Base-by-base conservation (phyloP, 2,329 filamentous ascomycete species). In the Pseudogymnoascus sp. region DNA sequence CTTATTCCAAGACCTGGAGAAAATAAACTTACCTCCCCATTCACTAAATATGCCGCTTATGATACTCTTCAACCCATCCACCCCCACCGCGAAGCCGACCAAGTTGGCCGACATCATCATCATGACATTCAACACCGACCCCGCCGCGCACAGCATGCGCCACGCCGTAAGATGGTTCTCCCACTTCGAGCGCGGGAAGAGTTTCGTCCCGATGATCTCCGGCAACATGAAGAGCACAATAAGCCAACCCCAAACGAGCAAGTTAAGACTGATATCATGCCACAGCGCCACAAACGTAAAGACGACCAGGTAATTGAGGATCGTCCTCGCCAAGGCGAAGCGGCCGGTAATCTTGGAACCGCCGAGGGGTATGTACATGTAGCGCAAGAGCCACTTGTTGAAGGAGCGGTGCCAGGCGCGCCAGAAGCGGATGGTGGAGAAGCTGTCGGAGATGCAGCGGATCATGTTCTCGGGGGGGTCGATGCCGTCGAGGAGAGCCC, bases 391-490 rank as follows among this genome's bases (percentile, higher is more conserved):
- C 92, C 93, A 99, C 68, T 92, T 89, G 78, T 98, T 98, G 80
- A 91, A 98, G 67, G 87, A 91, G 61, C 93, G 88, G 77, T 99
- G 95, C 96, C 96, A 99, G 33, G 87, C 88, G 66, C 95, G 90
- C 95, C 95, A 99, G 78, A 99, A 99, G 19, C 88, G 87, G 41
- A 93, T 82, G 0, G 91, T 89, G 67, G 89, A 93, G 79, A 93
- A 97, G 75, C 98, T 98, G 79, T 99, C 87, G 72, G 88, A 93
- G 77, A 97, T 91, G 76, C 96, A 99, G 69, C 95, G 90, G 62
- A 97, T 85, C 91, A 99, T 97, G 78, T 99, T 99, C 78, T 99
- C 95, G 0, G 95, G 93, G 0, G 95, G 91, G 72, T 99, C 95
- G 69, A 99, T 86, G 65, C 90, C 91, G 74, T 99, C 95, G 14